Base-by-base conservation (phyloP, 371 early-diverging fungal genomes). In the Actinomortierella wolfii region DNA sequence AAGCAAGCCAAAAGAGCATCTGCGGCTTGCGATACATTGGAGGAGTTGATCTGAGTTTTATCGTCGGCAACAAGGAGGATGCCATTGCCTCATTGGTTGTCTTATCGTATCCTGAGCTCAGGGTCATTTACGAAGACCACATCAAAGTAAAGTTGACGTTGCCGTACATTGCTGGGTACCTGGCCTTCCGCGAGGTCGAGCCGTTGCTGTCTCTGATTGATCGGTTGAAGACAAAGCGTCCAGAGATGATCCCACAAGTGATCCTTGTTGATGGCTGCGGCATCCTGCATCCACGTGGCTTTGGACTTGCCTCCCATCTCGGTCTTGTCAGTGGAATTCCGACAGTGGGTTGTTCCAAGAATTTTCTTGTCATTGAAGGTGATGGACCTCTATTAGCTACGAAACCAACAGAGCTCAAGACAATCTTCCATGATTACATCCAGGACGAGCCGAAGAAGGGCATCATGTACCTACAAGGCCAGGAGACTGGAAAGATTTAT, bases 191-290 rank as follows among this genome's bases (percentile, higher is more conserved):
- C 9, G 97, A 97, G 63, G 85, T 86, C 0, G 80, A 81, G 0
- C 88, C 90, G 2, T 74, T 94, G 39, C 49, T 81, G 26, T 49
- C 69, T 0, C 75, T 92, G 39, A 63, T 95, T 25, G 57, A 69
- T 1, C 67, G 70, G 17, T 66, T 94, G 20, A 81, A 80, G 50
- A 18, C 49, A 7, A 50, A 61, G 1, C 57, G 67, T 0, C 88
- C 92, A 1, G 79, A 86, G 5, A 48, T 92, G 17, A 82, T 78
- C 56, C 91, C 95, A 2, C 92, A 94, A 66, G 77, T 90, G 18
- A 69, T 95, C 14, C 64, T 96, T 4, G 93, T 96, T 0, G 97
- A 97, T 75, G 97, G 96, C 25, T 95, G 96, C 69, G 97, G 97
- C 1, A 68, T 81, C 8, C 71, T 95, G 40, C 97, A 97, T 69